phyloP scores from a whole-genome alignment of 78 protist species.

The Isochrysis galbana region DNA sequence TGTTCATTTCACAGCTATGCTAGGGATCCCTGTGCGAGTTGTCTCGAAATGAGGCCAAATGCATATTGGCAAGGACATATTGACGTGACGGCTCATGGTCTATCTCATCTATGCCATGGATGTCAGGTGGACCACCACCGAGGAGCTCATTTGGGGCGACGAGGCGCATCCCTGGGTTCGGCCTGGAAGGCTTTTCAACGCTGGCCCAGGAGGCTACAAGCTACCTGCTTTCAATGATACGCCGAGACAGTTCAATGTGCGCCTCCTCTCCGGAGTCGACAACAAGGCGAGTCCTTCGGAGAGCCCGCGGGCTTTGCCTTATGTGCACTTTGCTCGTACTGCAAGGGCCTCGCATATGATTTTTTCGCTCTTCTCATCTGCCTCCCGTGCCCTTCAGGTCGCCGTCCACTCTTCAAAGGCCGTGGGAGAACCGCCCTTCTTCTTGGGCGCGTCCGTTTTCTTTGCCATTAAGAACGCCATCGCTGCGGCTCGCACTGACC shows the following conservation, averaged over 20 bases:
- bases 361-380: too few species aligned
- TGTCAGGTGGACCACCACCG: constrained; percentile 82
- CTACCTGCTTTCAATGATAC: constrained; percentile 15
- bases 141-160: constrained; percentile 68
- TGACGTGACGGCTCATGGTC: constrained; percentile 89
- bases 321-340: too few species aligned
- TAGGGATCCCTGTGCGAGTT: too few species aligned
- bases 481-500: constrained; percentile 44
- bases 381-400: too few species aligned
- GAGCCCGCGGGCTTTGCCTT: too few species aligned
- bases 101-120: constrained; percentile 91
- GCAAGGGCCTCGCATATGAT: too few species aligned
- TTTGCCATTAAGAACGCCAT: constrained; percentile 39
- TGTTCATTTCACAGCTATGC: background rate
- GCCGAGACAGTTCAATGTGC: background rate
- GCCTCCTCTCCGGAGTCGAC: background rate
- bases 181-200: background rate
- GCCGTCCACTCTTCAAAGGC: constrained; percentile 56
- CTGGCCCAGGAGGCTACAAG: constrained; percentile 37
- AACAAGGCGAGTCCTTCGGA: too few species aligned
- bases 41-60: too few species aligned
- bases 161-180: background rate
- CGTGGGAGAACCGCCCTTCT: constrained; percentile 73
- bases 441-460: constrained; percentile 40
- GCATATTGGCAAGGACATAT: too few species aligned